Evolutionary conservation across 2,329 filamentous ascomycete genomes (phyloP).

Genomic region (Juglanconis sp.): DNA sequence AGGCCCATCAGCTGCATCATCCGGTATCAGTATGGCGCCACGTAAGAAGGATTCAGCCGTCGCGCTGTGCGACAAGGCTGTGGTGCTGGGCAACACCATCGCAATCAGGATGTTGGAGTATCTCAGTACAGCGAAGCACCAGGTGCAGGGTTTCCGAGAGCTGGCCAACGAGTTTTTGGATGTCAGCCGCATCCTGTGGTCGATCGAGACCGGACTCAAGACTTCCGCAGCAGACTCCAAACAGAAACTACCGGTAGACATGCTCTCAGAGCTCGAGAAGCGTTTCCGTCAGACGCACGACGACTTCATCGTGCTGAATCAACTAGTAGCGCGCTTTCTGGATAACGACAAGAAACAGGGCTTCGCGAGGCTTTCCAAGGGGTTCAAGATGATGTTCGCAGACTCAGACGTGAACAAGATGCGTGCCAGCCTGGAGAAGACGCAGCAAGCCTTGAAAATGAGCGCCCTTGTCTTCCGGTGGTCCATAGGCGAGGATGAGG

Average conservation of each 20-base stretch:
- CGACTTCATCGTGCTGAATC: slow-evolving; percentile 62
- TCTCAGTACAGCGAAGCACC: slow-evolving; percentile 52
- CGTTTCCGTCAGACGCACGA: slow-evolving; percentile 59
- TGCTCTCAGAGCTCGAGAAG: slow-evolving; percentile 61
- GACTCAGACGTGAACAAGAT: slow-evolving; percentile 61
- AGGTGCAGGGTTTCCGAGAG: slow-evolving; percentile 53
- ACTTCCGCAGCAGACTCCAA: slow-evolving; percentile 42
- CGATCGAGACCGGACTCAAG: slow-evolving; percentile 63
- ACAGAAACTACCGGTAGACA: slow-evolving; percentile 54
- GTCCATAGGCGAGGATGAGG: slow-evolving; percentile 56
- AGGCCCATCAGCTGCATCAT: not conserved
- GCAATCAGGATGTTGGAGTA: slow-evolving; percentile 65
- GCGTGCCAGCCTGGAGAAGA: slow-evolving; percentile 53
- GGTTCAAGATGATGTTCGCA: slow-evolving; percentile 61
- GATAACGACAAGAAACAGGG: slow-evolving; percentile 60
- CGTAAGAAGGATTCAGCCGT: slow-evolving; percentile 32
- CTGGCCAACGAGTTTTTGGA: slow-evolving; percentile 67
- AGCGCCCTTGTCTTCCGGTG: slow-evolving; percentile 64
- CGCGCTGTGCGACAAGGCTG: slow-evolving; percentile 56
- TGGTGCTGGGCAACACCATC: slow-evolving; percentile 59
- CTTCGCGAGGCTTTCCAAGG: slow-evolving; percentile 57
- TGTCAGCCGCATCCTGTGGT: slow-evolving; percentile 62
- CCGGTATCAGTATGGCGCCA: slow-evolving; percentile 19
- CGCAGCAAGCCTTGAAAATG: slow-evolving; percentile 60
- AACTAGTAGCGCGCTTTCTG: slow-evolving; percentile 59